Evolutionary conservation across 805 yeast species (phyloP).

Genomic region (Ogataea ramenticola): DNA sequence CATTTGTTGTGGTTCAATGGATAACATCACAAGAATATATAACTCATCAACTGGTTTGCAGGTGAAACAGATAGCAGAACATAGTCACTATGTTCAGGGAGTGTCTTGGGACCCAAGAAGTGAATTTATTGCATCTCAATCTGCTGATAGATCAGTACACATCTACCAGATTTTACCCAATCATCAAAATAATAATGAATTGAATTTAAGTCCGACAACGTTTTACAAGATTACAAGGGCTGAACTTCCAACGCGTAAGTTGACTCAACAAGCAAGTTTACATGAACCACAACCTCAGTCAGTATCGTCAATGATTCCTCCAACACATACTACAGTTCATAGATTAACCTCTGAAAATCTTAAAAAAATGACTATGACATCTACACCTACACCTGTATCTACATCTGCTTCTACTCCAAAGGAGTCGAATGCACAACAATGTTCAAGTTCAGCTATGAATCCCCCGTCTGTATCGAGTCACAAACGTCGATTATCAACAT

Average conservation of each 20-base stretch:
- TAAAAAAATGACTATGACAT: slow-evolving; percentile 6
- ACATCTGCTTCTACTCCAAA: slow-evolving; percentile 2
- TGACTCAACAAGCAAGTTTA: slow-evolving; percentile 2
- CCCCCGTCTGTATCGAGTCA: slow-evolving; percentile 25
- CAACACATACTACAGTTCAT: slow-evolving; percentile 2
- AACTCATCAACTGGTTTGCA: slow-evolving; percentile 49
- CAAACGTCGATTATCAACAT: slow-evolving; percentile 37
- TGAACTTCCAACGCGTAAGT: slow-evolving; percentile 39
- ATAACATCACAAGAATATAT: slow-evolving; percentile 69
- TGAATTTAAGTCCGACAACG: slow-evolving; percentile 31
- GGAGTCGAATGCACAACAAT: slow-evolving; percentile 1
- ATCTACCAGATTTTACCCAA: slow-evolving; percentile 42
- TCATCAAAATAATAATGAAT: slow-evolving; percentile 13
- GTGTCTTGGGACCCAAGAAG: slow-evolving; percentile 91
- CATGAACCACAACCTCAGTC: slow-evolving; percentile 1
- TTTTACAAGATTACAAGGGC: slow-evolving; percentile 46
- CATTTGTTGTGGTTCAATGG: slow-evolving; percentile 88
- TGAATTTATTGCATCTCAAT: slow-evolving; percentile 74
- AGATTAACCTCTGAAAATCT: slow-evolving; percentile 15
- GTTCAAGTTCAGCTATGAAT: slow-evolving; percentile 17
- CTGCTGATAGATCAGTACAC: slow-evolving; percentile 80
- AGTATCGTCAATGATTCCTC: slow-evolving; percentile 1
- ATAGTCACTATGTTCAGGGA: slow-evolving; percentile 90
- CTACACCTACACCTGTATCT: slow-evolving; percentile 1
- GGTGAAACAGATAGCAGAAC: slow-evolving; percentile 58